Percentiles rank a stretch among this genome's conserved stretches.
Evolutionary conservation across 169 alveolate species (phyloP).

Genomic region (Eimeria praecox): DNA sequence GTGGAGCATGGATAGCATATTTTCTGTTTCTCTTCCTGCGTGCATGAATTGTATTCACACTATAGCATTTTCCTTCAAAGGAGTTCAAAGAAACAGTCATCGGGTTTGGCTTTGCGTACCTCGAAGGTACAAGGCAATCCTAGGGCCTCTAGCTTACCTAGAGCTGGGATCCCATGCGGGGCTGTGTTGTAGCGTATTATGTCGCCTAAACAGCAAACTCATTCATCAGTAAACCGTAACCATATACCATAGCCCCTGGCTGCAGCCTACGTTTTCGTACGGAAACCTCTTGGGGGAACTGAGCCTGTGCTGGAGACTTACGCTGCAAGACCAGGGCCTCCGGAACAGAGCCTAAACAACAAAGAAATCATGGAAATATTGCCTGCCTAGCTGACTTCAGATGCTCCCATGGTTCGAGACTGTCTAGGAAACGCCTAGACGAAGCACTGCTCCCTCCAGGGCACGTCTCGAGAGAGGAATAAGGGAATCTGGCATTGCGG

Average conservation of each 20-base stretch:
- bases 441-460: neutral
- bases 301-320: neutral
- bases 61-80: no score
- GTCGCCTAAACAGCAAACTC: conserved; percentile 42
- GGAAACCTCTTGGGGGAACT: neutral
- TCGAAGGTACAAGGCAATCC: neutral
- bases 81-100: neutral
- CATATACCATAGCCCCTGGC: neutral
- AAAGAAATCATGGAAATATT: neutral
- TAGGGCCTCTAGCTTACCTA: neutral
- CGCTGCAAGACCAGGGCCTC: conserved; percentile 56
- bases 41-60: neutral
- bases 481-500: neutral
- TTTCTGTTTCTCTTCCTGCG: conserved; percentile 53
- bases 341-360: conserved; percentile 61
- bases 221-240: neutral
- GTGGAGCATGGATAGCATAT: conserved; percentile 40
- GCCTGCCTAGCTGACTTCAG: neutral
- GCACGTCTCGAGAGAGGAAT: neutral
- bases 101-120: neutral
- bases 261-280: neutral
- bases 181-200: conserved; percentile 36
- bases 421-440: neutral
- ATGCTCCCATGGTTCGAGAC: neutral
- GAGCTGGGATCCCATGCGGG: neutral